A percentile compares a stretch with the other conserved stretches of the same genome.
Evolutionary conservation across 75 land plant species (phyloP).

Genomic region (Ceratopteris richardii): DNA sequence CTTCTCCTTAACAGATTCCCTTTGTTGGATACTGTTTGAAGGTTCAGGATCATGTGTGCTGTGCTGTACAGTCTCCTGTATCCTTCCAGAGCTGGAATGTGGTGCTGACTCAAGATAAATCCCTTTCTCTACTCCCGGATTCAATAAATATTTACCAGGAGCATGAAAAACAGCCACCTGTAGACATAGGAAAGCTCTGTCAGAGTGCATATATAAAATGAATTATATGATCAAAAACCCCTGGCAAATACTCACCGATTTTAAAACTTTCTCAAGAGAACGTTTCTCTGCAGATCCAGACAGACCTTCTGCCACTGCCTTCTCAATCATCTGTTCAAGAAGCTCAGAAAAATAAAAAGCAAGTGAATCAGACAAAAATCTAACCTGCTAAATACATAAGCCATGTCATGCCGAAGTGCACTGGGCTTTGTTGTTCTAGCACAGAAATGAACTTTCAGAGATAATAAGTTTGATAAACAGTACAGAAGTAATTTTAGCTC

Average conservation of each 20-base stretch:
- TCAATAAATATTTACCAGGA: constrained; percentile 76
- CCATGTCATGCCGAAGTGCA: no score
- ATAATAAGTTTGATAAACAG: no score
- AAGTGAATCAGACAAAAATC: constrained; percentile 6
- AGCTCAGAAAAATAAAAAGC: not conserved
- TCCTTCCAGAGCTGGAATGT: constrained; percentile 12
- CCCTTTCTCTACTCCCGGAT: constrained; percentile 50
- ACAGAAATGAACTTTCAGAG: no score
- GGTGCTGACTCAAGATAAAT: constrained; percentile 40
- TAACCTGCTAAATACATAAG: no score
- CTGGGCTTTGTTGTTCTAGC: no score
- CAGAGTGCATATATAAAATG: no score
- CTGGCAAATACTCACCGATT: constrained; percentile 41
- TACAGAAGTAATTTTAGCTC: no score
- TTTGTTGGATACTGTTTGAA: not conserved
- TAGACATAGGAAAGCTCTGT: no score
- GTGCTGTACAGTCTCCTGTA: not conserved
- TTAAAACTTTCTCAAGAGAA: constrained; percentile 53
- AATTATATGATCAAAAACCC: no score
- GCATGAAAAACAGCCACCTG: constrained; percentile 83
- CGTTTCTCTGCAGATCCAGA: constrained; percentile 41
- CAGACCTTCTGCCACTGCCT: constrained; percentile 57
- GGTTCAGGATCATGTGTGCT: not conserved
- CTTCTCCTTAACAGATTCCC: constrained; percentile 8
- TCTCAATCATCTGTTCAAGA: constrained; percentile 58